Conservation (phyloP, 202 grass and related monocot species). For the Carex arenaria region DNA sequence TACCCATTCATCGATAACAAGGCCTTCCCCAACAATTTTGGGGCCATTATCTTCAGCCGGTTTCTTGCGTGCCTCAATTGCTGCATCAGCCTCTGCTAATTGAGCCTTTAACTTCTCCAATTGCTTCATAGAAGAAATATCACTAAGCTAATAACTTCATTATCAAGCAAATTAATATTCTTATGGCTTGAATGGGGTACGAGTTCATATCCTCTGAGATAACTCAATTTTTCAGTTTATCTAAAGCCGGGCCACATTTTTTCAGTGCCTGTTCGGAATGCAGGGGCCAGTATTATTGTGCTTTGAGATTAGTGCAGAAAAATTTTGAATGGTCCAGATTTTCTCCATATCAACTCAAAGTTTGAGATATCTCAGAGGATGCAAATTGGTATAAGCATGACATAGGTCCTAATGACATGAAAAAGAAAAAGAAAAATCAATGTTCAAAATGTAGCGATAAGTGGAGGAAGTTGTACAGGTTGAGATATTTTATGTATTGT, state of each 20-base stretch:
- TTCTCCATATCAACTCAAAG: no score
- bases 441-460: not conserved
- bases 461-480: slow-evolving; percentile 10
- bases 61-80: slow-evolving; percentile 86
- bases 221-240: no score
- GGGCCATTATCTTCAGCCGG: slow-evolving; percentile 71
- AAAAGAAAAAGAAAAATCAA: not conserved
- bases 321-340: no score
- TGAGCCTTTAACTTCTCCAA: slow-evolving; percentile 83
- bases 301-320: no score
- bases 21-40: slow-evolving; percentile 88
- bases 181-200: not conserved
- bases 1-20: slow-evolving; percentile 99
- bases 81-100: slow-evolving; percentile 81
- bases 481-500: slow-evolving; percentile 6
- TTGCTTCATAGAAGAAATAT: slow-evolving; percentile 49
- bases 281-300: no score
- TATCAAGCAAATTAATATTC: not conserved
- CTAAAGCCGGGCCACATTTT: no score
- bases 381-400: not conserved
- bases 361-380: no score
- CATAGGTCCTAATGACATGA: not conserved
- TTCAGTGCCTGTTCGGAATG: no score
- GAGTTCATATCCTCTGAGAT: no score
- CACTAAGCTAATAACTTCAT: not conserved